phyloP scores from a whole-genome alignment of 2,329 filamentous ascomycete species.

The Trichoderma lentiforme region DNA sequence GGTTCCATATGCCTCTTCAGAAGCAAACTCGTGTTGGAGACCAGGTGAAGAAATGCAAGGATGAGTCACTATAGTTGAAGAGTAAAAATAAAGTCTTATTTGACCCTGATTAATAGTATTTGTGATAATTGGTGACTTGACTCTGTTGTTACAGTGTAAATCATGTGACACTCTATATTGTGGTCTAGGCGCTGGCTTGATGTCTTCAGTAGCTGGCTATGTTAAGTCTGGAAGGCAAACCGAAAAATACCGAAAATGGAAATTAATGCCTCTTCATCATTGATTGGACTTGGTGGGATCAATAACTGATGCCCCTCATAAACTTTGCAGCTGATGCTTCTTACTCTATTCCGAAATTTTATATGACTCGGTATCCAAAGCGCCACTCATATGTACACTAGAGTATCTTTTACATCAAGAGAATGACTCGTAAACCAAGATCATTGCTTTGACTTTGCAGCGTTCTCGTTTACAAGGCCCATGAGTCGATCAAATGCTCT shows the following conservation, averaged over 20 bases:
- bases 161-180: not conserved
- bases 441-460: not conserved
- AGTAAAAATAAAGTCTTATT: not conserved
- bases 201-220: too few species aligned
- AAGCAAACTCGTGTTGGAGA: not conserved
- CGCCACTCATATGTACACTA: not conserved
- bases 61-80: not conserved
- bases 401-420: not conserved
- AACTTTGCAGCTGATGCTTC: not conserved
- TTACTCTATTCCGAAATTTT: not conserved
- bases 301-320: not conserved
- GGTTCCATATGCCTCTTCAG: not conserved
- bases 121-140: not conserved
- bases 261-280: not conserved
- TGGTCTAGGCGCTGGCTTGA: too few species aligned
- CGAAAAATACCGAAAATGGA: too few species aligned
- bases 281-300: not conserved
- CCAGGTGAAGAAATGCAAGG: not conserved
- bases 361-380: not conserved
- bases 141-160: not conserved
- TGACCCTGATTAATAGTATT: not conserved
- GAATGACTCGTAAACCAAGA: not conserved
- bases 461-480: not conserved
- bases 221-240: too few species aligned
- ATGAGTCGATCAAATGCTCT: not conserved